phyloP scores from a whole-genome alignment of 495 filamentous ascomycete genomes.

The Aspergillus cristatus region DNA sequence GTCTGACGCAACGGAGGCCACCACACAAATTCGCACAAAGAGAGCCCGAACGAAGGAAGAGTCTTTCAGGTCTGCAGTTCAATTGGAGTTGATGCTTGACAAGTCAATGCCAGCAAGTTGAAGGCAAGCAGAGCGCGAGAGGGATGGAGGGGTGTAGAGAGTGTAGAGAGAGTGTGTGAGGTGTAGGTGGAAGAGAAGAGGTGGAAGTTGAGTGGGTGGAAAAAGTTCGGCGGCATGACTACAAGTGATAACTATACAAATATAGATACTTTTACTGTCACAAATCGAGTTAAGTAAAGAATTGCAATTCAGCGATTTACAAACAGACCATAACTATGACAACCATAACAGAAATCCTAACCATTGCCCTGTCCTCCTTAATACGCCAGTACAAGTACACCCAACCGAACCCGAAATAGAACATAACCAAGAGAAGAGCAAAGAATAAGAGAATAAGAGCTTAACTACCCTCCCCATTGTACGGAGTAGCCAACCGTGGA shows the following conservation, averaged over 20 bases:
- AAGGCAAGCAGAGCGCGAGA: constrained; percentile 10
- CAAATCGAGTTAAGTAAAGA: no score
- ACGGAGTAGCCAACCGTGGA: constrained; percentile 28
- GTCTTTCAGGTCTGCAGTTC: constrained; percentile 17
- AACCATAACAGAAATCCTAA: no score
- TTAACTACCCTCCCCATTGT: constrained; percentile 5
- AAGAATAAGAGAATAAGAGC: no score
- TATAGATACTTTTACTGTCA: neutral
- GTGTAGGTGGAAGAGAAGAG: constrained; percentile 8
- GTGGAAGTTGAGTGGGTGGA: constrained; percentile 16
- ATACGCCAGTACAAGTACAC: no score
- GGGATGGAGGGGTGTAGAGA: constrained; percentile 23
- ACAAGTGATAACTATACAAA: no score
- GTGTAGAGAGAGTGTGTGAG: constrained; percentile 18
- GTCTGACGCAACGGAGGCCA: constrained; percentile 10
- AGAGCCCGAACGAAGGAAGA: constrained; percentile 8
- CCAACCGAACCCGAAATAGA: no score
- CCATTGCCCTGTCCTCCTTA: no score
- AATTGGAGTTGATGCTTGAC: constrained; percentile 31
- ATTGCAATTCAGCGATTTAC: no score
- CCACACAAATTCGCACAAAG: constrained; percentile 15
- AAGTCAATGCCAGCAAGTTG: constrained; percentile 48
- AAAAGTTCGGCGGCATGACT: constrained; percentile 19
- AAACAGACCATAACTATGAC: no score
- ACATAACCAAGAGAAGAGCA: no score